Base-by-base conservation (phyloP, 2,329 filamentous ascomycete species). In the Teratosphaeria destructans region DNA sequence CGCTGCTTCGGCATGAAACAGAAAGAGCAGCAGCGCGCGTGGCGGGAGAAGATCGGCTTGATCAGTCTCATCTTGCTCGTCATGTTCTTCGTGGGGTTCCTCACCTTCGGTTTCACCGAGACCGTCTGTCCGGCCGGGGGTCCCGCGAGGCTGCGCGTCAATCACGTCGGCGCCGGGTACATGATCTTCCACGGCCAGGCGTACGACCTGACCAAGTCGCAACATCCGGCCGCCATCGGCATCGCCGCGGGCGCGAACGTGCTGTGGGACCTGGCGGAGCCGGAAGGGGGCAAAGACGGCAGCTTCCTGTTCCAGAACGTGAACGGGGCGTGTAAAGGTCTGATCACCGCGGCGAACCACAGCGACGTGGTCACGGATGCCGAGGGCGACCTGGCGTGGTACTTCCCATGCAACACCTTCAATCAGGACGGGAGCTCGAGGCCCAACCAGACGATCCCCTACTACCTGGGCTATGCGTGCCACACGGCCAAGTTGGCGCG, bases 231-330 rank as follows among this genome's bases (percentile, higher is more conserved):
- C 3, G 94, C 91, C 1, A 79, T 85, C 63, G 92, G 92, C 39
- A 90, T 99, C 65, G 83, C 88, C 0, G 72, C 78, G 2, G 82
- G 81, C 34, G 79, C 88, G 29, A 96, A 97, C 68, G 85, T 99
- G 27, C 78, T 99, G 14, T 97, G 85, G 70, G 91, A 96, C 71
- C 77, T 95, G n/a, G 82, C 86, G 0, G 83, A 87, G 66, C 89
- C 89, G 70, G 85, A 93, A 67, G 87, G 86, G 59, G 94, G 92
- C n/a, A 83, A 89, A 74, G 95, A 99, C 71, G 93, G 90, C 60
- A 97, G 92, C 71, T 99, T 99, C 72, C 77, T 99, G 70, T 99
- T 99, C 76, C 94, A 99, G 73, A 95, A 97, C 66, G 94, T 99
- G 73, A 99, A 99, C 68, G 95, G 94, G 55, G 89, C 88, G 63